Base-by-base conservation (phyloP, 768 basidiomycete genomes). In the Lentinula detonsa region DNA sequence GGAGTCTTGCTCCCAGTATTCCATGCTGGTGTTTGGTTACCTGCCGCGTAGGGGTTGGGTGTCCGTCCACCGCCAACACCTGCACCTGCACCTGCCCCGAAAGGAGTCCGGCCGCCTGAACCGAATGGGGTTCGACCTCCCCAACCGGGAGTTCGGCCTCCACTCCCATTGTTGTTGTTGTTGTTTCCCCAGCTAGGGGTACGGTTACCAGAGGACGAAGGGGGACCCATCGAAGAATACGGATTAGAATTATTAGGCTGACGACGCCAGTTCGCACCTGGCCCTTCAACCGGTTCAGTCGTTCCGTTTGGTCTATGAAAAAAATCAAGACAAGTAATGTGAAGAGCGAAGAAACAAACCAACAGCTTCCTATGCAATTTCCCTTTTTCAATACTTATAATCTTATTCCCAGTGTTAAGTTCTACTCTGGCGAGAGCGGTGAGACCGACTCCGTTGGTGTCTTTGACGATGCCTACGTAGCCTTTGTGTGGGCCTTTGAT, bases 401-500 rank as follows among this genome's bases (percentile, higher is more conserved):
- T 79, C 73, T 93, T 95, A 73, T 95, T 95, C 16, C 80, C 79
- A 42, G 88, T 89, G 13, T 93, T 87, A n/a, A 99, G 77, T 72
- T 98, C 97, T 13, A 99, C 94, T 45, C 97, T 84, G 1, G 90
- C 92, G 60, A 86, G 78, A 5, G 23, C 46, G 21, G 46, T 21
- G 8, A 48, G 21, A 6, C 46, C 46, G 42, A 81, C 79, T 4
- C 95, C 96, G 61, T 95, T 96, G 33, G 94, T 91, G 70, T 98
- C 97, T 74, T 95, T 98, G 78, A 98, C 91, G 4, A 87, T 85
- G 6, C 97, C 97, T 49, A 88, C 80, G 66, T 95, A 90, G 13
- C 94, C 92, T 73, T 99, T 99, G 69, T 89, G 85, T 4, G 91
- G 82, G 4, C 97, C 97, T 70, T 93, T 91, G 62, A 92, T 78